phyloP scores from a whole-genome alignment of 495 filamentous ascomycete species.

The Penicillium malachiteum region DNA sequence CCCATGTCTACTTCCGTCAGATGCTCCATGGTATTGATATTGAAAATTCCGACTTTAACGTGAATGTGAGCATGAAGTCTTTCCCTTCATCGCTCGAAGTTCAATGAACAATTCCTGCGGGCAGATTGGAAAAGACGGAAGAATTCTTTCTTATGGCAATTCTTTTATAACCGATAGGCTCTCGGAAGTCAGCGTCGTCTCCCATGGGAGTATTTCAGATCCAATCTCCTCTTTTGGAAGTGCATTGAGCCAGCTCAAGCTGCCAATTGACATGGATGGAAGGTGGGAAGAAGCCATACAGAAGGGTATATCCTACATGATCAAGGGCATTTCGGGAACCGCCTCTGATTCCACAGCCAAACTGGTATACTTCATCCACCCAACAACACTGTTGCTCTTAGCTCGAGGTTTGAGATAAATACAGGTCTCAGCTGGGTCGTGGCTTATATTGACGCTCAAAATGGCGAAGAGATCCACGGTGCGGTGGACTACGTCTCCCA shows the following conservation, averaged over 20 bases:
- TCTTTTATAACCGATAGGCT: background rate
- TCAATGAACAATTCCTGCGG: background rate
- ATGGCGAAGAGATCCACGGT: background rate
- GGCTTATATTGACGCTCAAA: background rate
- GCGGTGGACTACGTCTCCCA: background rate
- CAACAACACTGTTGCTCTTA: background rate
- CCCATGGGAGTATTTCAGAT: background rate
- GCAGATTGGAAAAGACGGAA: background rate
- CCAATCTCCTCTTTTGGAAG: background rate
- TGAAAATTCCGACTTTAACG: background rate
- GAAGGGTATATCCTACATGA: background rate
- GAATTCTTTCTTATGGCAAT: background rate
- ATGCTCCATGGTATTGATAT: background rate
- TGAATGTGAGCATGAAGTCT: background rate
- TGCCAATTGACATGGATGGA: background rate
- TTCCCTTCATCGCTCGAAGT: background rate
- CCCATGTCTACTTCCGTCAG: conserved; percentile 1
- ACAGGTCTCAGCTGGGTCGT: background rate
- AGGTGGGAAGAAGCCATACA: background rate
- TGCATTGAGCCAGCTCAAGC: background rate
- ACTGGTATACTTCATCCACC: no score
- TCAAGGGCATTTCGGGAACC: background rate
- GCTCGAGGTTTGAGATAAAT: background rate
- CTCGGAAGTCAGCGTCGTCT: background rate
- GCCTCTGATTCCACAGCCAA: background rate